These are phyloP conservation scores for Ambrosia trifida DNA, from an alignment of 129 eudicot genomes.

Conservation along the genomic window DNA sequence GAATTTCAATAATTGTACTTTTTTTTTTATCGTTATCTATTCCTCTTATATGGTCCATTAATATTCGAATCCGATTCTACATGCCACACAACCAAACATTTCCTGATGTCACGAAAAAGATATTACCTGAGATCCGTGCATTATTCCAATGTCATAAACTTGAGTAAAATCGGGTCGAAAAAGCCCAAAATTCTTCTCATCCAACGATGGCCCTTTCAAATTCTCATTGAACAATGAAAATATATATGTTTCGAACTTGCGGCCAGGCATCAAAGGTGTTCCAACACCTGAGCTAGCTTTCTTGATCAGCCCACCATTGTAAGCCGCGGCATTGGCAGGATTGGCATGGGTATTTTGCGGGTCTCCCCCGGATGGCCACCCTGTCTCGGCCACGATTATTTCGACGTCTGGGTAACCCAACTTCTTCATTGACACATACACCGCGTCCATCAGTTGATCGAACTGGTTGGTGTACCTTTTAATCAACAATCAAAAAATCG, in stretches of 20 bases:
- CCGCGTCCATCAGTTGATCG: slow-evolving; percentile 70
- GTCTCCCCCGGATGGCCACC: slow-evolving; percentile 86
- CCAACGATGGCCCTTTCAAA: slow-evolving; percentile 67
- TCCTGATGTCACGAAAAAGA: neutral
- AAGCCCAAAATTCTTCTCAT: slow-evolving; percentile 80
- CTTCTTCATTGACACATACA: slow-evolving; percentile 61
- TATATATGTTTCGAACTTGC: slow-evolving; percentile 75
- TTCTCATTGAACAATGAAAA: slow-evolving; percentile 82
- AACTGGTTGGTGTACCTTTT: slow-evolving; percentile 64
- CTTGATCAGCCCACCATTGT: slow-evolving; percentile 65
- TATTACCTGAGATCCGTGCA: slow-evolving; percentile 41
- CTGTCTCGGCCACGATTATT: slow-evolving; percentile 81
- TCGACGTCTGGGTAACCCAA: slow-evolving; percentile 75
- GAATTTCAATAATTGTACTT: no score
- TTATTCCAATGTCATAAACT: slow-evolving; percentile 70
- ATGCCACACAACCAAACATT: neutral
- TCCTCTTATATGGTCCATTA: neutral
- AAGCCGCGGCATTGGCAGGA: slow-evolving; percentile 62
- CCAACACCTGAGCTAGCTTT: slow-evolving; percentile 51
- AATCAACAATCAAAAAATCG: neutral
- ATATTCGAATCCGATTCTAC: neutral
- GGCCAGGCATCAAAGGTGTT: slow-evolving; percentile 86
- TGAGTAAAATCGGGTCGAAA: slow-evolving; percentile 76
- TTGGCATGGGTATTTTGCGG: slow-evolving; percentile 48
- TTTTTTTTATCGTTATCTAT: neutral